These are phyloP conservation scores for Fusarium continuum DNA, from an alignment of 2,329 filamentous ascomycete genomes.

Conservation along the genomic window DNA sequence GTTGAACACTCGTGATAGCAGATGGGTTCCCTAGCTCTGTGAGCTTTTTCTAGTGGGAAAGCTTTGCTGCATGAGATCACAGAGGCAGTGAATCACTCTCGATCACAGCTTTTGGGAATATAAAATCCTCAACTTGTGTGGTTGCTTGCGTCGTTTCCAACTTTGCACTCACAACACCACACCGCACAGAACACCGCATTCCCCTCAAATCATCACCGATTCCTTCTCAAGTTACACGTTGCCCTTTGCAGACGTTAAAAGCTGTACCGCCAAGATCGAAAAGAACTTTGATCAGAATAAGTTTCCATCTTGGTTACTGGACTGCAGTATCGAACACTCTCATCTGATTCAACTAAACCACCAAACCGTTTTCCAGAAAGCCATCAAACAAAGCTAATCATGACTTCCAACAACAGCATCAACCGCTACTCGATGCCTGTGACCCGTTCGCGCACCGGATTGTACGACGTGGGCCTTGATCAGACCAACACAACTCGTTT, in stretches of 20 bases:
- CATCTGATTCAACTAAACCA: not conserved
- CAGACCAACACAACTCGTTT: slow-evolving; percentile 87
- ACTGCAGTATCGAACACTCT: not conserved
- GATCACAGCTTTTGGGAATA: slow-evolving; percentile 5
- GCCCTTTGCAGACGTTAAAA: not conserved
- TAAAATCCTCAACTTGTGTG: slow-evolving; percentile 14
- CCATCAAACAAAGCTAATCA: slow-evolving; percentile 30
- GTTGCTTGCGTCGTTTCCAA: not conserved
- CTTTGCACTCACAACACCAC: not conserved
- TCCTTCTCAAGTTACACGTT: not conserved
- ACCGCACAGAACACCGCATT: not conserved
- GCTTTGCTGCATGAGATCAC: not conserved
- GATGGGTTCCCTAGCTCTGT: not conserved
- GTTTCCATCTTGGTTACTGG: not conserved
- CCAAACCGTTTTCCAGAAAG: not conserved
- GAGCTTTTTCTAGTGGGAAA: slow-evolving; percentile 18
- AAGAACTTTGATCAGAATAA: not conserved
- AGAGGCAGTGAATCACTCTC: slow-evolving; percentile 27
- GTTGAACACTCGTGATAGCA: not conserved
- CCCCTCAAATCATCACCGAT: not conserved
- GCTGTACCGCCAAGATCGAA: not conserved
- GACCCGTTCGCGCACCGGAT: slow-evolving; percentile 72
- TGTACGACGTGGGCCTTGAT: slow-evolving; percentile 76
- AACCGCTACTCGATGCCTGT: slow-evolving; percentile 97
- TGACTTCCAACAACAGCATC: slow-evolving; percentile 60